Evolutionary conservation across 768 basidiomycete species (phyloP).

Genomic region (Tulasnella sp.): DNA sequence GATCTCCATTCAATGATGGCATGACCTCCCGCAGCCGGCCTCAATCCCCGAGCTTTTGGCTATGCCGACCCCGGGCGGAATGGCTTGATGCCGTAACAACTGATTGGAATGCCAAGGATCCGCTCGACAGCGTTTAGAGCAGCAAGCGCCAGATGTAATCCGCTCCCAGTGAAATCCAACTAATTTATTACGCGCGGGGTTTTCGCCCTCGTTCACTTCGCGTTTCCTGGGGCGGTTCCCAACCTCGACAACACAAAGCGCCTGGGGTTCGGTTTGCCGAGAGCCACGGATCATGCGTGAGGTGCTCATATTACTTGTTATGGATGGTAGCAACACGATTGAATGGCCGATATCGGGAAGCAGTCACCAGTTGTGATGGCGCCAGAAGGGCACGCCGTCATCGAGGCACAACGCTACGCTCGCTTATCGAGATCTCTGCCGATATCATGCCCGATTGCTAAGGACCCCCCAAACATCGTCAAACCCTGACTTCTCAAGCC

Average conservation of each 20-base stretch:
- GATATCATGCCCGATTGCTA: conserved; percentile 5
- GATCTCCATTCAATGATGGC: background rate
- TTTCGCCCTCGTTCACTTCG: background rate
- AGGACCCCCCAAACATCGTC: background rate
- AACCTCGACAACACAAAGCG: background rate
- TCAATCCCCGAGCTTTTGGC: background rate
- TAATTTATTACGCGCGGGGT: background rate
- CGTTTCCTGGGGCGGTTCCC: background rate
- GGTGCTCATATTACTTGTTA: background rate
- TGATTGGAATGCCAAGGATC: background rate
- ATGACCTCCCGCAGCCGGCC: background rate
- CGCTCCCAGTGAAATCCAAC: background rate
- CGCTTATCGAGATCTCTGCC: background rate
- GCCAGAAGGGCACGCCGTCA: background rate
- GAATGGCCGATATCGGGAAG: conserved; percentile 8
- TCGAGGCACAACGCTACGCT: background rate
- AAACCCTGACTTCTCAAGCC: background rate
- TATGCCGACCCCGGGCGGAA: background rate
- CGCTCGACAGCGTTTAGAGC: no score
- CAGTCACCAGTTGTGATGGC: background rate
- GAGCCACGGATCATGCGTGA: background rate
- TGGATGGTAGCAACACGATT: background rate
- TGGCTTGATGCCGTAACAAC: background rate
- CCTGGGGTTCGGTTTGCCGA: background rate
- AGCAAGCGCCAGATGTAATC: background rate